These are phyloP conservation scores for Seiridium unicorne DNA, from an alignment of 2,329 filamentous ascomycete genomes.

Conservation along the genomic window DNA sequence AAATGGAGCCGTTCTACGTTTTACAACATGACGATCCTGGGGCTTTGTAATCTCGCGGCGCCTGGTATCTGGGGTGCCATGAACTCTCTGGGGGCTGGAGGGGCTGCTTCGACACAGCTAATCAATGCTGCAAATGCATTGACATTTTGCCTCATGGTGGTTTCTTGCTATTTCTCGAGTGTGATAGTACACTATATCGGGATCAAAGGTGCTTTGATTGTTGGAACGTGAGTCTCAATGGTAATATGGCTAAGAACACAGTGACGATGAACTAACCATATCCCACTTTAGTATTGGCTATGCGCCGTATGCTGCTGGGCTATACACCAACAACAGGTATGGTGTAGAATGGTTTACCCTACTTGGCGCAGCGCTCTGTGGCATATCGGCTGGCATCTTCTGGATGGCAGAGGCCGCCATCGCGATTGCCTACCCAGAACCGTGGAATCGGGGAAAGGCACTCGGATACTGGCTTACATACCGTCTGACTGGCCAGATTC, in stretches of 20 bases:
- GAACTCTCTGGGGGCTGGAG: constrained; percentile 72
- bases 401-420: constrained; percentile 77
- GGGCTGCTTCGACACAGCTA: constrained; percentile 61
- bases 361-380: constrained; percentile 66
- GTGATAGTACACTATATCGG: constrained; percentile 65
- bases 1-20: constrained; percentile 72
- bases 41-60: constrained; percentile 67
- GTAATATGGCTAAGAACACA: no score
- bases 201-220: constrained; percentile 68
- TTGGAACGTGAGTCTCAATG: constrained; percentile 56
- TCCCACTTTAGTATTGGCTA: constrained; percentile 54
- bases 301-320: constrained; percentile 67
- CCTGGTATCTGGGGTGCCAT: constrained; percentile 73
- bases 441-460: constrained; percentile 62
- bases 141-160: constrained; percentile 71
- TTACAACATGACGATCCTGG: constrained; percentile 70
- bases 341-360: constrained; percentile 68
- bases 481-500: constrained; percentile 61
- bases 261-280: not conserved
- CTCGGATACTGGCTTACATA: constrained; percentile 67
- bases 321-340: constrained; percentile 72
- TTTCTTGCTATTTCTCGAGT: constrained; percentile 66
- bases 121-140: constrained; percentile 71
- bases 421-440: constrained; percentile 70
- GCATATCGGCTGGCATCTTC: constrained; percentile 69